These are phyloP conservation scores for Fusarium dimerum DNA, from an alignment of 2,329 filamentous ascomycete species.

Conservation along the genomic window DNA sequence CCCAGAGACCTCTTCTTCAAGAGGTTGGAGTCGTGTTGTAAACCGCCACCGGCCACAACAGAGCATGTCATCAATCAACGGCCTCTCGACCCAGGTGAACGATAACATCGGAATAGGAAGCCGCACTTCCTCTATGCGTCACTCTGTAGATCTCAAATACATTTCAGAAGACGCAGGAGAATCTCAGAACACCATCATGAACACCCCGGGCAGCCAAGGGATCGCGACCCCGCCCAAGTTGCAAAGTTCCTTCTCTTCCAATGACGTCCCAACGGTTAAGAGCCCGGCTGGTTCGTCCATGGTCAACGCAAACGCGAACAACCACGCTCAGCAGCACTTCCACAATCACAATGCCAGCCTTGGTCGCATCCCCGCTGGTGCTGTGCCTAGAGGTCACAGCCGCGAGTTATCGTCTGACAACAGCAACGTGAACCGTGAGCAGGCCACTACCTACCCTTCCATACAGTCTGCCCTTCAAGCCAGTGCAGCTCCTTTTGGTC, in stretches of 20 bases:
- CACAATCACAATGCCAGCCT: slow-evolving; percentile 82
- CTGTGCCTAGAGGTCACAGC: slow-evolving; percentile 67
- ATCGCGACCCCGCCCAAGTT: slow-evolving; percentile 71
- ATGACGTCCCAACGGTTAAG: slow-evolving; percentile 86
- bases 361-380: slow-evolving; percentile 73
- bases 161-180: slow-evolving; percentile 48
- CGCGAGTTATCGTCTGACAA: slow-evolving; percentile 66
- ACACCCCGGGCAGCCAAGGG: slow-evolving; percentile 50
- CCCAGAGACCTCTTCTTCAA: slow-evolving; percentile 50
- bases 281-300: slow-evolving; percentile 54
- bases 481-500: slow-evolving; percentile 77
- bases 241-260: slow-evolving; percentile 86
- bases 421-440: slow-evolving; percentile 44
- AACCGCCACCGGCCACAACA: slow-evolving; percentile 69
- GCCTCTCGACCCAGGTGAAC: slow-evolving; percentile 41
- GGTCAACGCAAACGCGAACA: slow-evolving; percentile 51
- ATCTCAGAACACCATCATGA: slow-evolving; percentile 38
- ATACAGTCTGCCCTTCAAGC: slow-evolving; percentile 76
- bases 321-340: slow-evolving; percentile 63
- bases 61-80: slow-evolving; percentile 53
- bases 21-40: slow-evolving; percentile 61
- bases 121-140: slow-evolving; percentile 52
- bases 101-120: slow-evolving; percentile 50
- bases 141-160: slow-evolving; percentile 60
- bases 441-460: slow-evolving; percentile 53